phyloP scores from a whole-genome alignment of 441 rosid genomes.

The Jatropha podagrica region DNA sequence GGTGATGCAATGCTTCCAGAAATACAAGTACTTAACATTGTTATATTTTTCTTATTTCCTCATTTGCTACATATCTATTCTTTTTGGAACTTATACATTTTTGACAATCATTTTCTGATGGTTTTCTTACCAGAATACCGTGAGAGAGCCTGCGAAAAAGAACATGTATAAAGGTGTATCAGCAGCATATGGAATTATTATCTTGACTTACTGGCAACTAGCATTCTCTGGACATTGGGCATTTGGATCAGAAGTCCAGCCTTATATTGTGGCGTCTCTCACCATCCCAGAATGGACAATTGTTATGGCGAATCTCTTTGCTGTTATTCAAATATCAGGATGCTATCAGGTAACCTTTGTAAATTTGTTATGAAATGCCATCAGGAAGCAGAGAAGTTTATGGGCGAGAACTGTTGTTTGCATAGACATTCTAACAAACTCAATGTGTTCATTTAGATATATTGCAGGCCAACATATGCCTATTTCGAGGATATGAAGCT shows the following conservation, averaged over 20 bases:
- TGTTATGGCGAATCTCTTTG: constrained; percentile 49
- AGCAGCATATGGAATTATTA: constrained; percentile 43
- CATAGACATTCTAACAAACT: neutral
- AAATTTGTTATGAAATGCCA: neutral
- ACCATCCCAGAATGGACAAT: constrained; percentile 47
- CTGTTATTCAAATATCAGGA: constrained; percentile 53
- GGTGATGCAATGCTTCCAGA: constrained; percentile 67
- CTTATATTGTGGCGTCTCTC: constrained; percentile 46
- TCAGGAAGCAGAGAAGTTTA: neutral
- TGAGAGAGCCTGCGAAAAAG: constrained; percentile 44
- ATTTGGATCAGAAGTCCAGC: constrained; percentile 48
- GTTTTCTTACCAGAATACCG: constrained; percentile 32
- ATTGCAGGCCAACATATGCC: constrained; percentile 57
- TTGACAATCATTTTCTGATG: neutral
- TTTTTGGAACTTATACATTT: neutral
- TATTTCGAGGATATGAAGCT: constrained; percentile 38
- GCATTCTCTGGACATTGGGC: constrained; percentile 56
- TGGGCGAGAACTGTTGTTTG: neutral
- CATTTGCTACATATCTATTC: neutral
- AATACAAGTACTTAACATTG: constrained; percentile 39
- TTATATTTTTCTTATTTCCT: neutral
- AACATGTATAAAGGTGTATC: constrained; percentile 55
- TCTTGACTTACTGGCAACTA: constrained; percentile 46
- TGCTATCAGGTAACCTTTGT: constrained; percentile 44
- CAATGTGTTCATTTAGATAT: constrained; percentile 31